phyloP scores from a whole-genome alignment of 2,329 filamentous ascomycete genomes.

The Hypoxylon sp. region DNA sequence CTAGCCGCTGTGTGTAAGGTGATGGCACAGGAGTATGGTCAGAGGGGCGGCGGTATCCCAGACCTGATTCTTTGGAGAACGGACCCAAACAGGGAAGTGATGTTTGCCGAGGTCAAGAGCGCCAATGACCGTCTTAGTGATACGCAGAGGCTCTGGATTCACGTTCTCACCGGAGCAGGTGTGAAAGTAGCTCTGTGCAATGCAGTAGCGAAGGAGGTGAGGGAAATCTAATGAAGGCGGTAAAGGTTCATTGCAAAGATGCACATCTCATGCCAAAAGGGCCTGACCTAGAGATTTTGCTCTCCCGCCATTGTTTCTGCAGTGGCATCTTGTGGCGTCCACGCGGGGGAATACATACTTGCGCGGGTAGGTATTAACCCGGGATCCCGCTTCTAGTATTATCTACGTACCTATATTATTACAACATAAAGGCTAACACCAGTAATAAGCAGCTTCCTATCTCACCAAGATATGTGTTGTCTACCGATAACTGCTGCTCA shows the following conservation, averaged over 20 bases:
- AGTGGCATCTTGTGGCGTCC: constrained; percentile 37
- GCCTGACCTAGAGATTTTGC: background rate
- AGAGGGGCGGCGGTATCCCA: constrained; percentile 88
- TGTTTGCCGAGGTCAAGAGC: constrained; percentile 86
- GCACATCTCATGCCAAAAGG: constrained; percentile 6
- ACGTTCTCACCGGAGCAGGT: constrained; percentile 88
- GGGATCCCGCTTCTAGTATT: constrained; percentile 17
- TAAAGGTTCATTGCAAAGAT: constrained; percentile 3
- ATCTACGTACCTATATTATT: constrained; percentile 17
- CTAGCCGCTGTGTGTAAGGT: constrained; percentile 91
- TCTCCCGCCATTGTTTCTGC: constrained; percentile 15
- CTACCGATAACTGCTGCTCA: constrained; percentile 12
- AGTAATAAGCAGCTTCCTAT: constrained; percentile 12
- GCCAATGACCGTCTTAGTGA: constrained; percentile 95
- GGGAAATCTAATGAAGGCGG: constrained; percentile 52
- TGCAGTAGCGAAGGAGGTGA: constrained; percentile 69
- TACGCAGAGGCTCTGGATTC: constrained; percentile 96
- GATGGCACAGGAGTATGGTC: constrained; percentile 93
- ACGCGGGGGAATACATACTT: constrained; percentile 21
- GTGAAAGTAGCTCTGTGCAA: constrained; percentile 87
- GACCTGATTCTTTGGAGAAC: constrained; percentile 90
- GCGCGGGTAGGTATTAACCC: constrained; percentile 10
- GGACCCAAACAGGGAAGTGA: constrained; percentile 67
- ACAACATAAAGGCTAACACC: constrained; percentile 9
- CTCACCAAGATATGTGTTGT: constrained; percentile 12